phyloP scores from a whole-genome alignment of 352 stramenopile genomes.

The Phytophthora brassicae region DNA sequence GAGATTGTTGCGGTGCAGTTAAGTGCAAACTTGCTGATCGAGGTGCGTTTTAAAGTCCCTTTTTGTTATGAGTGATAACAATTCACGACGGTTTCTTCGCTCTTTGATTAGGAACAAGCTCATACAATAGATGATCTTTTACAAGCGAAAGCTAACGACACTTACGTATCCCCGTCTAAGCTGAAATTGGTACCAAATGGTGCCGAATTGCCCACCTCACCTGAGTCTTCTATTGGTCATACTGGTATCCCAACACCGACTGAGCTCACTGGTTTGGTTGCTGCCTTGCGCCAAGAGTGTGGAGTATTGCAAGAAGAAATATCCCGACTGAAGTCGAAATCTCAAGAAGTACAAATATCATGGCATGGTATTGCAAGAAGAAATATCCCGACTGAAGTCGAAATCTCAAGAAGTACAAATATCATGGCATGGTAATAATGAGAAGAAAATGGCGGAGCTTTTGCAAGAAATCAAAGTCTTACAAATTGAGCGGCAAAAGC shows the following conservation, averaged over 20 bases:
- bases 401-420: conserved; percentile 29
- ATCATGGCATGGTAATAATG: conserved; percentile 31
- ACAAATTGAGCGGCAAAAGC: conserved; percentile 43
- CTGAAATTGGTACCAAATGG: conserved; percentile 6
- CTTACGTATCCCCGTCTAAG: conserved; percentile 44
- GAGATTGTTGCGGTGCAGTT: conserved; percentile 72
- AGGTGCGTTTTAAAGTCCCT: conserved; percentile 38
- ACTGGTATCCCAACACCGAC: conserved; percentile 6
- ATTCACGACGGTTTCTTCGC: not conserved
- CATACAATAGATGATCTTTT: conserved; percentile 79
- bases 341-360: conserved; percentile 27
- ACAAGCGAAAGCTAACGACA: conserved; percentile 40
- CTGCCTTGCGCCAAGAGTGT: conserved; percentile 27
- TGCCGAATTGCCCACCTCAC: conserved; percentile 7
- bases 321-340: conserved; percentile 17
- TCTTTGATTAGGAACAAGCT: conserved; percentile 51
- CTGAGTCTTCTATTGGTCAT: not conserved
- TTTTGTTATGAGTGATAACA: not conserved
- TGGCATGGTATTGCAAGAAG: conserved; percentile 24
- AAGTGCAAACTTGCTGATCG: conserved; percentile 74
- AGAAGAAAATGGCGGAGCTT: conserved; percentile 39
- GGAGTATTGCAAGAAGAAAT: conserved; percentile 22
- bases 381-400: conserved; percentile 24
- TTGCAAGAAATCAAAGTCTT: conserved; percentile 43
- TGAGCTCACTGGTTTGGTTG: conserved; percentile 12